Base-by-base conservation (phyloP, 2,329 filamentous ascomycete genomes). In the Aspergillus candidus region DNA sequence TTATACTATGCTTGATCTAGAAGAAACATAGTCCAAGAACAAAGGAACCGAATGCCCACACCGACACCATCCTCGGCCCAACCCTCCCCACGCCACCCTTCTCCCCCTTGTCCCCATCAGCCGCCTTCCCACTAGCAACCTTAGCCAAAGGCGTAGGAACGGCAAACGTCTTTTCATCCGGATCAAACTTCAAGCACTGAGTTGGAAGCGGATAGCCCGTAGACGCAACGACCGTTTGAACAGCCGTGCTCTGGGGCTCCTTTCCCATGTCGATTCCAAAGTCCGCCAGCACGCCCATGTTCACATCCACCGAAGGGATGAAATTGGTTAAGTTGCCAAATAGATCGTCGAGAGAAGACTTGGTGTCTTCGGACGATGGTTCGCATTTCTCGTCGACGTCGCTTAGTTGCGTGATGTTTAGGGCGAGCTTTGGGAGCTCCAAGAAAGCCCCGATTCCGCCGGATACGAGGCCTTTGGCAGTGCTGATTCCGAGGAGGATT, bases 381-480 rank as follows among this genome's bases (percentile, higher is more conserved):
- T 59, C 46, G 33, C 56, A 59, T 6, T 50, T 45, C 15, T 48
- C 44, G 32, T 58, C 46, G 8, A 55, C 52, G 14, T 46, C 39
- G 17, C 47, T 43, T 14, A 53, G 45, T 30, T 46, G 46, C 3
- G 49, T 48, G 29, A 53, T 43, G 32, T 56, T 56, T 15, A 58
- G 41, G 12, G 49, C 42, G n/a, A 57, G 35, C 6, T 47, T 44
- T 15, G 56, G 56, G 33, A 59, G 35, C 35, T 53, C 46, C 27
- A 59, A 42, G 35, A 46, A 53, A 11, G 51, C 53, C 1, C 56
- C 56, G 3, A 58, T 47, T 4, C 53, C 56, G 2, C 56, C 54
- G 1, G n/a, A 50, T 33, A 48, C 44, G 13, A 22, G 12, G 4
- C 43, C 44, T 27, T 39, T 35, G 10, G 40, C 15, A 11, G 50